A percentile compares a stretch with the other conserved stretches of the same genome.
phyloP scores from a whole-genome alignment of 2,329 filamentous ascomycete genomes.

The Cladophialophora exuberans region DNA sequence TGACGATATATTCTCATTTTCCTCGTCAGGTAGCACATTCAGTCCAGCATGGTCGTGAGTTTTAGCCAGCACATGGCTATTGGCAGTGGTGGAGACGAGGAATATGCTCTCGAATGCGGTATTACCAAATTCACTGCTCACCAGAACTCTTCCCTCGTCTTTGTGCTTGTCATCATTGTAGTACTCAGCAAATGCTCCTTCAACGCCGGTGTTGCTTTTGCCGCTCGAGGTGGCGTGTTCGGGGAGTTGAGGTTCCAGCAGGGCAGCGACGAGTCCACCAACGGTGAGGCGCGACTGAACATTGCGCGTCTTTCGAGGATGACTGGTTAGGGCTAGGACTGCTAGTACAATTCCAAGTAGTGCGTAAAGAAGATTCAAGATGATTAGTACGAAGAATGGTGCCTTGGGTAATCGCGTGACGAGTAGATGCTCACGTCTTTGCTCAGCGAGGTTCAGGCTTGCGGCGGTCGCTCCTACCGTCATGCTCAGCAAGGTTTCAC shows the following conservation, averaged over 20 bases:
- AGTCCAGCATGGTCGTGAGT: not conserved
- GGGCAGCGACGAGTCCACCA: constrained; percentile 3
- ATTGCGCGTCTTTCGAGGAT: not conserved
- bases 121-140: not conserved
- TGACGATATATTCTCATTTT: not conserved
- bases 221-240: not conserved
- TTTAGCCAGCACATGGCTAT: not conserved
- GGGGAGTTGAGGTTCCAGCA: not conserved
- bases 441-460: not conserved
- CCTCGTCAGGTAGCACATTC: not conserved
- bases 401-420: constrained; percentile 8
- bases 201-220: not conserved
- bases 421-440: constrained; percentile 1
- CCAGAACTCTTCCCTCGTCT: not conserved
- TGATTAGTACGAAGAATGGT: constrained; percentile 6
- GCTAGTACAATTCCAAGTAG: constrained; percentile 4
- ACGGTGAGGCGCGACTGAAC: not conserved
- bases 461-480: not conserved
- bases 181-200: not conserved
- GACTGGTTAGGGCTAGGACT: not conserved
- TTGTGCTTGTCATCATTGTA: not conserved
- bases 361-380: constrained; percentile 7
- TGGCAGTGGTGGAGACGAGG: not conserved
- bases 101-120: not conserved
- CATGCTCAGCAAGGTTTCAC: not conserved